Conservation (phyloP, 2,329 filamentous ascomycete genomes). For the Cyphellophora attinorum region DNA sequence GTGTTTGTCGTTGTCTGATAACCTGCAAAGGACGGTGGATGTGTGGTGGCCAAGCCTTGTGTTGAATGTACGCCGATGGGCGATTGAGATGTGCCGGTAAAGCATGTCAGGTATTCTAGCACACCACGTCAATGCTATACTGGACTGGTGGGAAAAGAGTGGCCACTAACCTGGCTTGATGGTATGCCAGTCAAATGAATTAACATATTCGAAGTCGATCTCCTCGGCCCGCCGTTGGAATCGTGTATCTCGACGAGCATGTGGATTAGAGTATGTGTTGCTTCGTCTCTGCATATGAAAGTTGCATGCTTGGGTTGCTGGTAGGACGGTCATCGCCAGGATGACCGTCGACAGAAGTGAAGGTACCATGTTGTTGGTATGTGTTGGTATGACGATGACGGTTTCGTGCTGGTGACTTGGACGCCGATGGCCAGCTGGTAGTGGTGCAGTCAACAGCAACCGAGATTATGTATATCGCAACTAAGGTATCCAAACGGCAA, state of each 20-base stretch:
- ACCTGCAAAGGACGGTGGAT: constrained; percentile 31
- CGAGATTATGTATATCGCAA: no score
- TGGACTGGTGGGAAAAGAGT: background rate
- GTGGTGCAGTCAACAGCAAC: no score
- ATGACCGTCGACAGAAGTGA: background rate
- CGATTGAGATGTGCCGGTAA: constrained; percentile 41
- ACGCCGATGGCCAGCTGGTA: no score
- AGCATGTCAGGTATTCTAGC: constrained; percentile 36
- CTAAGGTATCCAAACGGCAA: no score
- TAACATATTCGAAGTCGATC: constrained; percentile 1
- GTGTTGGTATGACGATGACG: background rate
- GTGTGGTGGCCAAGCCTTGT: constrained; percentile 30
- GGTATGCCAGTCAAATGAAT: constrained; percentile 10
- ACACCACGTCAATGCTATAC: no score
- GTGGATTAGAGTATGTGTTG: background rate
- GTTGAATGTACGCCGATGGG: constrained; percentile 36
- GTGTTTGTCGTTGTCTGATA: constrained; percentile 24
- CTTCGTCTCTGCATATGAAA: background rate
- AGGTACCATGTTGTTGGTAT: background rate
- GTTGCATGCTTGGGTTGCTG: background rate
- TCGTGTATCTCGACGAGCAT: background rate
- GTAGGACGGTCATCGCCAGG: background rate
- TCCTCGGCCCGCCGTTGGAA: background rate
- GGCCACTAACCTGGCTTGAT: constrained; percentile 11
- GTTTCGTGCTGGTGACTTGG: no score